Evolutionary conservation across 2,329 filamentous ascomycete genomes (phyloP).

Genomic region (Gliomastix tumulicola): DNA sequence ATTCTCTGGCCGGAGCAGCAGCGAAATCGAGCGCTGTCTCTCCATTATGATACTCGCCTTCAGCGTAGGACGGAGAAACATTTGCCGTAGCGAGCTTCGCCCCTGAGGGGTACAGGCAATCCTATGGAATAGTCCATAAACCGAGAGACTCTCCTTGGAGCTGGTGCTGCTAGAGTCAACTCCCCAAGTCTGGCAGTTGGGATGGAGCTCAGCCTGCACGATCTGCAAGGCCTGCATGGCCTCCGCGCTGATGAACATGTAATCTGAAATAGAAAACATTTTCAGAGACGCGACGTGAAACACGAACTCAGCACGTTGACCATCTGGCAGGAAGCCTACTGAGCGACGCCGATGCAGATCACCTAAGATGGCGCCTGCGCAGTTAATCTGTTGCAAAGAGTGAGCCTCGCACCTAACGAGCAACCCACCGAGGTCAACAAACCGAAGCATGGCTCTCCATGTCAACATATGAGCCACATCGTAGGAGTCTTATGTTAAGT

Average conservation of each 20-base stretch:
- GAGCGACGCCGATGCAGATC: conserved; percentile 61
- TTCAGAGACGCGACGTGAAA: conserved; percentile 59
- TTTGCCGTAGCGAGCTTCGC: conserved; percentile 63
- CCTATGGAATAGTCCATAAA: conserved; percentile 76
- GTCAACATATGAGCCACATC: conserved; percentile 64
- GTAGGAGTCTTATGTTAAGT: conserved; percentile 56
- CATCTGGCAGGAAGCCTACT: conserved; percentile 54
- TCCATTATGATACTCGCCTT: conserved; percentile 61
- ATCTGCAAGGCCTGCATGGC: conserved; percentile 80
- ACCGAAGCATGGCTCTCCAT: conserved; percentile 68
- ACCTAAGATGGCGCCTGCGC: conserved; percentile 78
- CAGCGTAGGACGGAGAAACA: conserved; percentile 73
- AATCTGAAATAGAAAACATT: conserved; percentile 63
- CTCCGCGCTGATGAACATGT: conserved; percentile 76
- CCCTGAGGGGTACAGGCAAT: conserved; percentile 76
- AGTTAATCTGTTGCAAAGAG: conserved; percentile 59
- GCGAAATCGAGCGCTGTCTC: conserved; percentile 62
- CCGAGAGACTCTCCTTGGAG: conserved; percentile 73
- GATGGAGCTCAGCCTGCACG: conserved; percentile 74
- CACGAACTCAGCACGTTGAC: conserved; percentile 36
- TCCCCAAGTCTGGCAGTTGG: conserved; percentile 71
- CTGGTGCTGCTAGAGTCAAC: conserved; percentile 34
- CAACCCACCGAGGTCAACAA: no score
- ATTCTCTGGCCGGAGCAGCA: conserved; percentile 65
- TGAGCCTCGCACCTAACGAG: no score